Percentiles rank a stretch among this genome's conserved stretches.
Evolutionary conservation across 306 rosid species (phyloP).

Genomic region (Arachis stenosperma): DNA sequence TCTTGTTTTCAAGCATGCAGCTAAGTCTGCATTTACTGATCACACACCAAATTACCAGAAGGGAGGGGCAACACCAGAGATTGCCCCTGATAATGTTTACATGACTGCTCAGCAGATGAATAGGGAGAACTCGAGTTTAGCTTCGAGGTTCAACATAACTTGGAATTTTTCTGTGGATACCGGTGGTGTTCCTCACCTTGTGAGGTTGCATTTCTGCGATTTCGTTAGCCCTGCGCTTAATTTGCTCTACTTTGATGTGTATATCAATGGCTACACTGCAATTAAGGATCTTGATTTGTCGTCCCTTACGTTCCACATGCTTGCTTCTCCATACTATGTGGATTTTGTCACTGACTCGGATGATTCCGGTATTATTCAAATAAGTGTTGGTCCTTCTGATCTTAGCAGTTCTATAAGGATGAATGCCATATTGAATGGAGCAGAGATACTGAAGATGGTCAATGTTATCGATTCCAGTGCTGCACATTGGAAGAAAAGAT

Average conservation of each 20-base stretch:
- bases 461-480: slow-evolving; percentile 33
- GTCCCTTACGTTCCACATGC: slow-evolving; percentile 52
- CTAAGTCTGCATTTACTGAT: slow-evolving; percentile 59
- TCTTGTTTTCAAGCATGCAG: slow-evolving; percentile 67
- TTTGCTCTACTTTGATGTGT: slow-evolving; percentile 78
- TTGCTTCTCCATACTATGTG: slow-evolving; percentile 73
- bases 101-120: slow-evolving; percentile 96
- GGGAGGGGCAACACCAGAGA: slow-evolving; percentile 72
- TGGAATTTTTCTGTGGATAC: slow-evolving; percentile 74
- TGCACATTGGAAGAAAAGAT: slow-evolving; percentile 40
- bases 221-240: slow-evolving; percentile 72
- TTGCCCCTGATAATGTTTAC: slow-evolving; percentile 82
- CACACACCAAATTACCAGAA: slow-evolving; percentile 69
- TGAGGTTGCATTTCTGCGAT: slow-evolving; percentile 93
- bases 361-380: slow-evolving; percentile 55
- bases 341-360: slow-evolving; percentile 79
- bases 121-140: slow-evolving; percentile 49
- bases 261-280: slow-evolving; percentile 75
- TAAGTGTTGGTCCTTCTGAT: slow-evolving; percentile 92
- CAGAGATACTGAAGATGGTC: slow-evolving; percentile 89
- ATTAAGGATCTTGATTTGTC: slow-evolving; percentile 85
- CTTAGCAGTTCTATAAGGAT: slow-evolving; percentile 63
- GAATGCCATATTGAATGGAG: slow-evolving; percentile 95
- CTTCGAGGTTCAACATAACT: slow-evolving; percentile 70
- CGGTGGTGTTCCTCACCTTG: slow-evolving; percentile 53